A percentile compares a stretch with the other conserved stretches of the same genome.
Evolutionary conservation across 2,329 filamentous ascomycete species (phyloP).

Genomic region (Diaporthe eres): DNA sequence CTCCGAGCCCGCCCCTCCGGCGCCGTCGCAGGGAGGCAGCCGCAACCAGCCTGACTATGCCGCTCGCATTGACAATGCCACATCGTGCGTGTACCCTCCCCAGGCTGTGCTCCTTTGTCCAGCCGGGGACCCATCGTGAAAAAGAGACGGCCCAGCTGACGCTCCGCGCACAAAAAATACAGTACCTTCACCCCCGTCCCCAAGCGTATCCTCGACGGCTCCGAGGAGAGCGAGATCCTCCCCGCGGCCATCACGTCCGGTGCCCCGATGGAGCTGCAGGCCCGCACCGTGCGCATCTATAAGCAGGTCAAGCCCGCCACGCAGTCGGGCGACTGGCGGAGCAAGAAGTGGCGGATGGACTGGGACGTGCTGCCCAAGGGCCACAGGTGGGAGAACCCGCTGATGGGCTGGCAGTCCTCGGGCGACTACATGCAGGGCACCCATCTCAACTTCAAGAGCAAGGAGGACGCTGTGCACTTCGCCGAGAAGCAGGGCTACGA

Average conservation of each 20-base stretch:
- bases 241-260: conserved; percentile 91
- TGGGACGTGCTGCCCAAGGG: conserved; percentile 96
- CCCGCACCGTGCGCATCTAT: conserved; percentile 94
- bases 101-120: not conserved
- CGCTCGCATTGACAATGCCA: conserved; percentile 86
- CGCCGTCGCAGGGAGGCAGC: conserved; percentile 52
- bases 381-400: conserved; percentile 96
- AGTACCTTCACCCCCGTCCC: conserved; percentile 94
- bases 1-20: conserved; percentile 54
- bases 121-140: not conserved
- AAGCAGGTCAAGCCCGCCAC: conserved; percentile 93
- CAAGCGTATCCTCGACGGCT: conserved; percentile 90
- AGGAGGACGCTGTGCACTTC: conserved; percentile 95
- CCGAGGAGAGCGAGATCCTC: conserved; percentile 80
- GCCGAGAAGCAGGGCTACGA: conserved; percentile 99
- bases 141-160: conserved; percentile 35
- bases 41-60: conserved; percentile 85
- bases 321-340: conserved; percentile 91
- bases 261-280: conserved; percentile 93
- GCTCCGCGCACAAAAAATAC: conserved; percentile 36
- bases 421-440: conserved; percentile 96
- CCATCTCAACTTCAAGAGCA: conserved; percentile 88
- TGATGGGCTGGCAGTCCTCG: conserved; percentile 99
- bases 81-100: conserved; percentile 76
- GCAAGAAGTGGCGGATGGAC: conserved; percentile 94